phyloP scores from a whole-genome alignment of 1,284 basidiomycete species.

The Ceratobasidium sp. region DNA sequence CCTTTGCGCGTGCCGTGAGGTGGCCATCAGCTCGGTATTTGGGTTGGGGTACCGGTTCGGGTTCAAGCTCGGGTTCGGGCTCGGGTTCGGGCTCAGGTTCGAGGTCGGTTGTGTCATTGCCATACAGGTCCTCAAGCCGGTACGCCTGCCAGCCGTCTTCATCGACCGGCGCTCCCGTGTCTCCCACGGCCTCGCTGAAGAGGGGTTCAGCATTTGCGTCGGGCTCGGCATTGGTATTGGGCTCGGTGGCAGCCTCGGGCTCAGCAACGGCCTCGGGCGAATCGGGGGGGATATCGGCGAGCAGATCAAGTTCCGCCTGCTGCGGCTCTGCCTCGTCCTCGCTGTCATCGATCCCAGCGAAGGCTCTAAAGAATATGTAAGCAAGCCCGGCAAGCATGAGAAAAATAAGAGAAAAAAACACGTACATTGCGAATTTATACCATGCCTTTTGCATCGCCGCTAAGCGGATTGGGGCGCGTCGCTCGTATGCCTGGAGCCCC shows the following conservation, averaged over 20 bases:
- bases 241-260: no score
- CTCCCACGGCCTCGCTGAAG: no score
- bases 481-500: neutral
- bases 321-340: neutral
- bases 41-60: slow-evolving; percentile 8
- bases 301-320: neutral
- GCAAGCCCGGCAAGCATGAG: neutral
- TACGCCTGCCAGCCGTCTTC: no score
- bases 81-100: neutral
- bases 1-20: neutral
- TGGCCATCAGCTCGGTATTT: neutral
- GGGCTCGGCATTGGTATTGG: no score
- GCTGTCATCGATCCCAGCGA: neutral
- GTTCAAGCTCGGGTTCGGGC: neutral
- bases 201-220: no score
- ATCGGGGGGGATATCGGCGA: slow-evolving; percentile 4
- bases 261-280: neutral
- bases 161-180: no score
- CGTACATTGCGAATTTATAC: neutral
- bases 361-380: neutral
- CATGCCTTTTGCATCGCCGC: neutral
- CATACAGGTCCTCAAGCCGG: no score
- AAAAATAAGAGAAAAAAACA: neutral
- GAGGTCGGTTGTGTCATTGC: neutral
- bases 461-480: neutral